A percentile compares a stretch with the other conserved stretches of the same genome.
phyloP scores from a whole-genome alignment of 2,329 filamentous ascomycete species.

The Dendryphion nanum region DNA sequence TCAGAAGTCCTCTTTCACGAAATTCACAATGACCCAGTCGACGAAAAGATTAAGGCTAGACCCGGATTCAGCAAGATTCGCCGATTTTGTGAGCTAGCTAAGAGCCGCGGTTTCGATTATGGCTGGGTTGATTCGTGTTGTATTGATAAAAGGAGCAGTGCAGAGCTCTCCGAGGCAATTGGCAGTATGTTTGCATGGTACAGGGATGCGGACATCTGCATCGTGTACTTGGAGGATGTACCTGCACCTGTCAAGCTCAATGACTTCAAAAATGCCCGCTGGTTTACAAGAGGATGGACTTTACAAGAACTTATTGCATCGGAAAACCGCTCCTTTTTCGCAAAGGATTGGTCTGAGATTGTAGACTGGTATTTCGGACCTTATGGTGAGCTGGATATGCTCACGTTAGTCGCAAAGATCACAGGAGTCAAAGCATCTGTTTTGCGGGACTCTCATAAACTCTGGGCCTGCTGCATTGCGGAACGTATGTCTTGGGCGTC shows the following conservation, averaged over 20 bases:
- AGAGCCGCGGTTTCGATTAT: neutral
- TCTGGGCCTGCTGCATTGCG: neutral
- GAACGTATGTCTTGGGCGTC: slow-evolving; percentile 10
- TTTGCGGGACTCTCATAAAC: neutral
- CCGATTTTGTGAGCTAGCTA: slow-evolving; percentile 1
- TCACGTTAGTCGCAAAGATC: neutral
- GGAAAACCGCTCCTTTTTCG: neutral
- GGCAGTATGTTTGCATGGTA: slow-evolving; percentile 14
- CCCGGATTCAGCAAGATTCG: slow-evolving; percentile 4
- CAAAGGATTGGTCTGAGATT: neutral
- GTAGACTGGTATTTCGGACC: neutral
- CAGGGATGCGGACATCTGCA: slow-evolving; percentile 6
- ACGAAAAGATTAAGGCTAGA: neutral
- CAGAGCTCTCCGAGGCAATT: slow-evolving; percentile 10
- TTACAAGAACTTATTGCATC: too few relatives aligned
- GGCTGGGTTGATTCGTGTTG: slow-evolving; percentile 12
- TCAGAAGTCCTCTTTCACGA: slow-evolving; percentile 2
- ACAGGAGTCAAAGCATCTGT: neutral
- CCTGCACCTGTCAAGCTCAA: neutral
- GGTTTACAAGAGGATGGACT: slow-evolving; percentile 7
- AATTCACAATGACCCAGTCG: neutral
- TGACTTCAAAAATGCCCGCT: slow-evolving; percentile 1
- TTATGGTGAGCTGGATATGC: neutral
- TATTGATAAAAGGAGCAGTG: slow-evolving; percentile 12
- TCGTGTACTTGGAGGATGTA: slow-evolving; percentile 5